Evolutionary conservation across 352 stramenopile species (phyloP), one percentile per base, ranked within the genome.

Genomic region (Pythium sukuiense): DNA sequence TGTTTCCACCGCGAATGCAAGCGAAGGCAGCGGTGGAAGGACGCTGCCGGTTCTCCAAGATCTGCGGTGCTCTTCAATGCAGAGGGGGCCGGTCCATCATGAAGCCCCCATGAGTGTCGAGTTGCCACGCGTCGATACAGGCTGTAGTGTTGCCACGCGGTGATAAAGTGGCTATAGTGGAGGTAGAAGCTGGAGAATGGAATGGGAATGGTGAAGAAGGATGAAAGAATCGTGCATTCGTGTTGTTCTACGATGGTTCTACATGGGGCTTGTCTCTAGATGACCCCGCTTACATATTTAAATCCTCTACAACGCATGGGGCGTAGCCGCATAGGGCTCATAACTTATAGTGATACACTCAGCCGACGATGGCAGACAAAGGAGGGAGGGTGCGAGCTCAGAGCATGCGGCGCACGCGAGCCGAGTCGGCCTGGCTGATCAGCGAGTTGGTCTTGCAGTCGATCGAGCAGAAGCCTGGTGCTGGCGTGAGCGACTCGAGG

Each of bases 381-480:
- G 16, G 20, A 6, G 3, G 18, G 6, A 30, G 43, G 43, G 4
- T 2, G 43, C 20, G 12, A 14, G 45, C 48, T 78, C 60, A 88
- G 37, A 77, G 74, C 59, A 79, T 80, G 71, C 77, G 76, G 54
- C 72, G 76, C 55, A 88, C 81, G 63, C 71, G 80, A 49, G 81
- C 84, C 65, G 84, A 87, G 73, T 92, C 84, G 5, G 79, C 81
- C 56, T 86, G 76, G 70, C 63, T 90, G 73, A 92, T 84, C 60
- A 88, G 67, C 49, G 86, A 72, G 69, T 92, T 93, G 30, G 84
- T 94, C 74, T 94, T 94, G 77, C 86, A 94, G 77, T 94, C 86
- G 62, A 94, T 92, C 4, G 81, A 92, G 74, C 84, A 94, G 61
- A 94, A 94, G 55, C 82, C 84, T n/a, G 80, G 80, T 18, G 67